A percentile compares a stretch with the other conserved stretches of the same genome.
These are phyloP conservation scores for Coemansia sp. DNA, from an alignment of 192 early-diverging fungal genomes.

Conservation along the genomic window DNA sequence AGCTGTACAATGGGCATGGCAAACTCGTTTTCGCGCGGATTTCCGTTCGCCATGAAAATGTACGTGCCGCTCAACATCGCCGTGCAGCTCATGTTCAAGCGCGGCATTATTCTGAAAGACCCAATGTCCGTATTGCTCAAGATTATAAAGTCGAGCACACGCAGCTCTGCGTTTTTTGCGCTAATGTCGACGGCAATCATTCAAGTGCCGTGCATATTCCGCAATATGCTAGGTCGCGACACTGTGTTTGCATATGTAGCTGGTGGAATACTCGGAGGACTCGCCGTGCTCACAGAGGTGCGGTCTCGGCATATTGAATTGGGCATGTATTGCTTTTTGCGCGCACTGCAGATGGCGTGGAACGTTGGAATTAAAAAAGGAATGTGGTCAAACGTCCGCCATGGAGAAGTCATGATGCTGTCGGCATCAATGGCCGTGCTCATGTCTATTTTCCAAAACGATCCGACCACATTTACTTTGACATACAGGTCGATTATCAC, in stretches of 20 bases:
- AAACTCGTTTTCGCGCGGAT: constrained; percentile 44
- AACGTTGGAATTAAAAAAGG: constrained; percentile 59
- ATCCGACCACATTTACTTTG: constrained; percentile 66
- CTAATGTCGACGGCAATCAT: constrained; percentile 56
- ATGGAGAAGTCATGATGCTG: constrained; percentile 74
- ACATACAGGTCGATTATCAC: constrained; percentile 78
- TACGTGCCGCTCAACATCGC: constrained; percentile 64
- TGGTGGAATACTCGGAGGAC: constrained; percentile 59
- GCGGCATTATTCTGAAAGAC: constrained; percentile 54
- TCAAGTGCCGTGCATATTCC: constrained; percentile 58
- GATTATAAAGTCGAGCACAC: constrained; percentile 55
- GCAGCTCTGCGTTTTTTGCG: constrained; percentile 63
- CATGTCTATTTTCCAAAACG: constrained; percentile 82
- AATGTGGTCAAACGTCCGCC: constrained; percentile 59
- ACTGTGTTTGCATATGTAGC: constrained; percentile 50
- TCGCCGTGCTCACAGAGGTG: constrained; percentile 62
- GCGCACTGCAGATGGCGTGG: constrained; percentile 75
- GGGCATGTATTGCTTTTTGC: constrained; percentile 79
- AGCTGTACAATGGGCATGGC: constrained; percentile 52
- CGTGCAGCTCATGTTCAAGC: constrained; percentile 55
- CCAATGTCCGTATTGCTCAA: constrained; percentile 55
- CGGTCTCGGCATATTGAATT: constrained; percentile 71
- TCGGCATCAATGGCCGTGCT: constrained; percentile 70
- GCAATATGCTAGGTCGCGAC: constrained; percentile 55
- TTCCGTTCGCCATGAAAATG: constrained; percentile 59